Conservation (phyloP, 2,329 filamentous ascomycete species). For the Xylariales sp. region DNA sequence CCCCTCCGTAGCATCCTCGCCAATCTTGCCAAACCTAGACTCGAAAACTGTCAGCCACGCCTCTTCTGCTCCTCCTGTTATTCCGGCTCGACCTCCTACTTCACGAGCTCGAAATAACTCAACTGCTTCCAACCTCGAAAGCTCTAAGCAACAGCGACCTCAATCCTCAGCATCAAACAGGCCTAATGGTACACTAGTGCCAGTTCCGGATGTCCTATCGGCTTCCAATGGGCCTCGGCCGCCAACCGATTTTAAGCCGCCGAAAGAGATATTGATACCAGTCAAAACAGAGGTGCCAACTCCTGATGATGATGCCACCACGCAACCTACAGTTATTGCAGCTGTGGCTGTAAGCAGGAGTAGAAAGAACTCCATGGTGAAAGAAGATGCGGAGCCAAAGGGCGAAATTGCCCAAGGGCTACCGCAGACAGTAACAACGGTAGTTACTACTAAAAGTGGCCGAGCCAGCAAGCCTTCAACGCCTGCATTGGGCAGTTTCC, state of each 20-base stretch:
- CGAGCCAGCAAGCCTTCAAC: conserved; percentile 64
- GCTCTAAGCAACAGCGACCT: conserved; percentile 47
- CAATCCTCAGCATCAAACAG: conserved; percentile 59
- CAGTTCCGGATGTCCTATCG: conserved; percentile 28
- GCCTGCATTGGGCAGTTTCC: conserved; percentile 55
- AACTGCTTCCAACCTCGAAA: conserved; percentile 55
- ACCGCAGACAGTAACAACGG: conserved; percentile 29
- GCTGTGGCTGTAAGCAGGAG: conserved; percentile 22
- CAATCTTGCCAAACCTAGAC: conserved; percentile 67
- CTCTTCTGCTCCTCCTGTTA: conserved; percentile 55
- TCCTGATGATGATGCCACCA: conserved; percentile 26
- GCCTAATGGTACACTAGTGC: conserved; percentile 45
- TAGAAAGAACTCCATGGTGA: conserved; percentile 34
- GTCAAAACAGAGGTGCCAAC: conserved; percentile 33
- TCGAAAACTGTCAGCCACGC: conserved; percentile 42
- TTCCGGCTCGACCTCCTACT: conserved; percentile 57
- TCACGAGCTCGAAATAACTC: conserved; percentile 75
- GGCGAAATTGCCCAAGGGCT: conserved; percentile 34
- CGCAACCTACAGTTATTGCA: conserved; percentile 17
- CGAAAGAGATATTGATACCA: conserved; percentile 39
- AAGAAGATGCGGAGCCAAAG: conserved; percentile 43
- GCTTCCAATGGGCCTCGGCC: conserved; percentile 24
- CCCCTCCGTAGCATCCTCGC: conserved; percentile 70
- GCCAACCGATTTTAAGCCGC: conserved; percentile 43
- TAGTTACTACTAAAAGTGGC: conserved; percentile 58